Evolutionary conservation across 139 green algal species (phyloP).

Genomic region (Pleodorina starrii): DNA sequence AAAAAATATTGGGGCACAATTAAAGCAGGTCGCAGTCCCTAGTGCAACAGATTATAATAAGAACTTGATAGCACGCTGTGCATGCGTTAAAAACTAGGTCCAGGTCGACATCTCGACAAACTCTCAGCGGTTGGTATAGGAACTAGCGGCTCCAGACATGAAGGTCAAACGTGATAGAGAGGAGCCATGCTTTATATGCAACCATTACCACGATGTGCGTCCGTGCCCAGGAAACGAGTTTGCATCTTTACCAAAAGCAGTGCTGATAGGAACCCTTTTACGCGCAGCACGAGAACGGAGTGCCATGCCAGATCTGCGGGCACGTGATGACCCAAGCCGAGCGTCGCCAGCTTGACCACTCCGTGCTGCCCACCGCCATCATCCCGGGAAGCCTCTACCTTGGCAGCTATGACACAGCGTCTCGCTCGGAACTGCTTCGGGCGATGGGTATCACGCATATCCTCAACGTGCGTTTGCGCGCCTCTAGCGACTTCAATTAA

Average conservation of each 20-base stretch:
- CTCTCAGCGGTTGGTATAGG: too few relatives aligned
- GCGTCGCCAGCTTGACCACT: slow-evolving; percentile 52
- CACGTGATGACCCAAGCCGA: slow-evolving; percentile 76
- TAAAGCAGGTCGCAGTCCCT: too few relatives aligned
- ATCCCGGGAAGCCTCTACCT: slow-evolving; percentile 89
- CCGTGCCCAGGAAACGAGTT: background rate
- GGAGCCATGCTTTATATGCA: slow-evolving; percentile 89
- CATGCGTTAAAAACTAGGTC: too few relatives aligned
- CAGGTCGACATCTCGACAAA: too few relatives aligned
- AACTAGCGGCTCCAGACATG: too few relatives aligned
- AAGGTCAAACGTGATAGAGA: slow-evolving; percentile 65
- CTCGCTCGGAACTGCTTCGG: slow-evolving; percentile 87
- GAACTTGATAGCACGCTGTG: too few relatives aligned
- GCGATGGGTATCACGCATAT: slow-evolving; percentile 88
- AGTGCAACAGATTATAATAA: too few relatives aligned
- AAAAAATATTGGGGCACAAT: too few relatives aligned
- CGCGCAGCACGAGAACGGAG: slow-evolving; percentile 83
- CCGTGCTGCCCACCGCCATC: slow-evolving; percentile 83
- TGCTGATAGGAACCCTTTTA: background rate
- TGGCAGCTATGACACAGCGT: slow-evolving; percentile 93
- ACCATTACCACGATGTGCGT: slow-evolving; percentile 92
- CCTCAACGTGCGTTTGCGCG: slow-evolving; percentile 84
- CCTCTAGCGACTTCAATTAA: background rate
- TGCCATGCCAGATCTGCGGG: slow-evolving; percentile 86
- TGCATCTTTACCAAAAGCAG: background rate